A percentile compares a stretch with the other conserved stretches of the same genome.
These are phyloP conservation scores for Thermothelomyces thermophilus DNA, from an alignment of 2,329 filamentous ascomycete genomes.

Conservation along the genomic window DNA sequence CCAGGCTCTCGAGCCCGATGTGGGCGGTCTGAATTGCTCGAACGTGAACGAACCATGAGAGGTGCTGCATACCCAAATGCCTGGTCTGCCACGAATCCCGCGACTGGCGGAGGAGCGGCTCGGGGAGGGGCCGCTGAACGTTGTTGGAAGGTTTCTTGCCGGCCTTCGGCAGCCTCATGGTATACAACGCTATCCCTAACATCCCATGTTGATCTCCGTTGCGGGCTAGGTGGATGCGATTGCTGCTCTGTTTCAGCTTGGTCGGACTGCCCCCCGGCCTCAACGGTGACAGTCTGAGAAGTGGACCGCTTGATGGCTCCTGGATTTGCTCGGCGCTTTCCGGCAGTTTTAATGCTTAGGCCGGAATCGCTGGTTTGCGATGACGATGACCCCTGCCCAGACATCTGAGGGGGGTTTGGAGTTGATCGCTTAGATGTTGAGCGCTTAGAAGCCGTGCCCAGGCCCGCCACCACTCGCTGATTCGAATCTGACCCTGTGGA, in stretches of 20 bases:
- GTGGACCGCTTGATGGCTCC: conserved; percentile 13
- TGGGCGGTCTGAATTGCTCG: conserved; percentile 14
- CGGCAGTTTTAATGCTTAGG: conserved; percentile 40
- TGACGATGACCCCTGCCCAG: conserved; percentile 11
- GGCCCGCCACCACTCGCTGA: conserved; percentile 6
- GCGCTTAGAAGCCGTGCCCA: conserved; percentile 5
- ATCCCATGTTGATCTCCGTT: conserved; percentile 15
- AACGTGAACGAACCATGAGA: conserved; percentile 17
- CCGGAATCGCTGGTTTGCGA: conserved; percentile 12
- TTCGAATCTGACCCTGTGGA: conserved; percentile 30
- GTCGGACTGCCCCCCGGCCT: conserved; percentile 4
- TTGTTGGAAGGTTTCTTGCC: background rate
- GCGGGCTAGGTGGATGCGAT: background rate
- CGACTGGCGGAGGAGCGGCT: conserved; percentile 12
- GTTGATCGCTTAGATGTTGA: background rate
- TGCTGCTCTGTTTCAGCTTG: conserved; percentile 1
- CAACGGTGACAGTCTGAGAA: background rate
- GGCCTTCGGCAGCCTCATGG: background rate
- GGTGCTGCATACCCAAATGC: conserved; percentile 1
- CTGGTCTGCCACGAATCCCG: conserved; percentile 20
- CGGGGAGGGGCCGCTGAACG: background rate
- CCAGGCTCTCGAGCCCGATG: conserved; percentile 11
- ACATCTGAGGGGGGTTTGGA: conserved; percentile 3
- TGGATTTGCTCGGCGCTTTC: conserved; percentile 38
- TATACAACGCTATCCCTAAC: conserved; percentile 1